phyloP scores from a whole-genome alignment of 441 rosid species.

The Brassica hybrid region DNA sequence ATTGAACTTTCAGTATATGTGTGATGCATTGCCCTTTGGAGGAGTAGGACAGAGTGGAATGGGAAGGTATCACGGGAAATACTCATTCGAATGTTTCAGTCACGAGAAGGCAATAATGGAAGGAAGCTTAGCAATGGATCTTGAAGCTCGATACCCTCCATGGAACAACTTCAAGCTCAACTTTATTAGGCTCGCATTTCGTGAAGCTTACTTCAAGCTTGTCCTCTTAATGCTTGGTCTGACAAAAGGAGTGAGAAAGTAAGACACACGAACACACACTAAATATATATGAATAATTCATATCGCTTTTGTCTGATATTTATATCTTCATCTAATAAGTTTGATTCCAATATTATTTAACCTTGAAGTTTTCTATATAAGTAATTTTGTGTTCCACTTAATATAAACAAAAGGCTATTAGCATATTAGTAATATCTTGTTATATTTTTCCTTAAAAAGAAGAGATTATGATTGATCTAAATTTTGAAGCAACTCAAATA shows the following conservation, averaged over 20 bases:
- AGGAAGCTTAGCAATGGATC: conserved; percentile 61
- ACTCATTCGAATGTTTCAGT: conserved; percentile 87
- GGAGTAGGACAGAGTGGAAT: conserved; percentile 84
- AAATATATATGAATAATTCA: not conserved
- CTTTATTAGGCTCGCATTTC: conserved; percentile 62
- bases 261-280: not conserved
- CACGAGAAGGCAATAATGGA: conserved; percentile 77
- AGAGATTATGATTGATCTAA: not conserved
- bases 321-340: too few species aligned
- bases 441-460: not conserved
- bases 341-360: not conserved
- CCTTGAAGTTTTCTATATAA: not conserved
- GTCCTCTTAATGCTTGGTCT: conserved; percentile 65
- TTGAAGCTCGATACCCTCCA: conserved; percentile 81
- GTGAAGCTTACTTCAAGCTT: conserved; percentile 57
- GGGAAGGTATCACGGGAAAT: conserved; percentile 92
- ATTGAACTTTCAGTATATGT: conserved; percentile 52
- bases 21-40: conserved; percentile 82
- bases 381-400: not conserved
- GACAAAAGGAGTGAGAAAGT: conserved; percentile 9
- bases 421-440: not conserved
- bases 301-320: not conserved
- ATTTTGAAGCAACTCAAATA: not conserved
- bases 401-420: not conserved
- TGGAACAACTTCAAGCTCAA: conserved; percentile 72